phyloP scores from a whole-genome alignment of 2,329 filamentous ascomycete genomes.

The Alternaria sp. region DNA sequence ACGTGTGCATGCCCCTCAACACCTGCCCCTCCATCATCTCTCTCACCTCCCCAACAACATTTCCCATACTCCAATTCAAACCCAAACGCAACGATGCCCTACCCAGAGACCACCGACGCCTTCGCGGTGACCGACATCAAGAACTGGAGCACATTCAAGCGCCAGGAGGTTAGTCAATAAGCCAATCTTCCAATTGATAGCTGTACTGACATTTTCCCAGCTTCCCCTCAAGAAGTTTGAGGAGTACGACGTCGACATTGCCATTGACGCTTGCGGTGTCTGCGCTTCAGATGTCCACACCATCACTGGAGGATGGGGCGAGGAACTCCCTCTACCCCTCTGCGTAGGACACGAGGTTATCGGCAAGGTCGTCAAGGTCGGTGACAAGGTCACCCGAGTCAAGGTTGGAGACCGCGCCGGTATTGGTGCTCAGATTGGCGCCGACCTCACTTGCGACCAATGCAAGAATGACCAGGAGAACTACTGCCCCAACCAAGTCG shows the following conservation, averaged over 20 bases:
- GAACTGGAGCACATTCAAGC: constrained; percentile 66
- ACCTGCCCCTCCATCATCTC: constrained; percentile 17
- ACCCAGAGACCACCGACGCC: constrained; percentile 59
- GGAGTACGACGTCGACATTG: constrained; percentile 85
- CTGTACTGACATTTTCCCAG: constrained; percentile 49
- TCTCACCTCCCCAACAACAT: constrained; percentile 4
- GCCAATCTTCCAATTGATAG: not conserved
- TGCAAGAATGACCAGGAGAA: constrained; percentile 62
- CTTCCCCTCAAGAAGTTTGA: constrained; percentile 86
- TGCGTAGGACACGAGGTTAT: constrained; percentile 70
- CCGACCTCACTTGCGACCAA: constrained; percentile 57
- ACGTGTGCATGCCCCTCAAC: constrained; percentile 34
- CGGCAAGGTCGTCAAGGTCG: constrained; percentile 58
- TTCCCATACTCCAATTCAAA: constrained; percentile 5
- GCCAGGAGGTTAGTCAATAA: constrained; percentile 56
- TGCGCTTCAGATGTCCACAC: constrained; percentile 59
- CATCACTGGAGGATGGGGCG: constrained; percentile 67
- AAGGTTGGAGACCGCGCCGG: constrained; percentile 56
- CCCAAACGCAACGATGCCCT: constrained; percentile 51
- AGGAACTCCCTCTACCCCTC: constrained; percentile 65
- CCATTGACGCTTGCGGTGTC: constrained; percentile 69
- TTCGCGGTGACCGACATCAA: constrained; percentile 62
- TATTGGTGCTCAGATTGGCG: constrained; percentile 58
- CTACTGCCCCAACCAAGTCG: constrained; percentile 58
- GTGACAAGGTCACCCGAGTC: constrained; percentile 57